A percentile compares a stretch with the other conserved stretches of the same genome.
Evolutionary conservation across 2,329 filamentous ascomycete species (phyloP).

Genomic region (Aspergillus neoniger): DNA sequence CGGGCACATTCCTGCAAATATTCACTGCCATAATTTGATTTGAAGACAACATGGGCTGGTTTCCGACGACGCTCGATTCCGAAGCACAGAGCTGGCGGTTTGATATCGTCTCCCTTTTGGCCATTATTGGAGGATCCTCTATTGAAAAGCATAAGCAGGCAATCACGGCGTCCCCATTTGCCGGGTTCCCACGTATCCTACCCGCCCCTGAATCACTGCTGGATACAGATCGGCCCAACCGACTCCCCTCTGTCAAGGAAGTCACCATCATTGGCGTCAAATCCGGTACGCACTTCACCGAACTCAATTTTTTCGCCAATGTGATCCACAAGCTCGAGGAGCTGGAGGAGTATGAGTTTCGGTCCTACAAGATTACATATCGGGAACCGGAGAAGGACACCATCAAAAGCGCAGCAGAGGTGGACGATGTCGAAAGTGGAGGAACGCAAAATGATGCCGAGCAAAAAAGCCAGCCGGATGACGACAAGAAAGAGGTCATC

Average conservation of each 20-base stretch:
- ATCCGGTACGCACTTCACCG: slow-evolving; percentile 56
- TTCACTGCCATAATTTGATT: not conserved
- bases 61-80: slow-evolving; percentile 7
- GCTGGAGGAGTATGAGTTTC: slow-evolving; percentile 14
- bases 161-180: slow-evolving; percentile 59
- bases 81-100: slow-evolving; percentile 50
- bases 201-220: slow-evolving; percentile 64
- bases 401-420: not conserved
- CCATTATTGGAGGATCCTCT: slow-evolving; percentile 62
- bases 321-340: slow-evolving; percentile 53
- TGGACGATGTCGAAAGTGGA: not conserved
- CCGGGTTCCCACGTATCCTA: slow-evolving; percentile 60
- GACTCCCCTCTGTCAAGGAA: slow-evolving; percentile 58
- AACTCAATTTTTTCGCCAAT: slow-evolving; percentile 64
- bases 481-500: not conserved
- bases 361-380: slow-evolving; percentile 11
- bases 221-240: slow-evolving; percentile 56
- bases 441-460: not conserved
- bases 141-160: slow-evolving; percentile 61
- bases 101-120: slow-evolving; percentile 64
- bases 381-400: not conserved
- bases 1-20: not conserved
- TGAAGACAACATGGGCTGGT: slow-evolving; percentile 11
- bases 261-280: slow-evolving; percentile 58
- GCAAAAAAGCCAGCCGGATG: not conserved